Evolutionary conservation across 116 monocot species (phyloP), one percentile per base, ranked within the genome.

Genomic region (Cymodocea nodosa): DNA sequence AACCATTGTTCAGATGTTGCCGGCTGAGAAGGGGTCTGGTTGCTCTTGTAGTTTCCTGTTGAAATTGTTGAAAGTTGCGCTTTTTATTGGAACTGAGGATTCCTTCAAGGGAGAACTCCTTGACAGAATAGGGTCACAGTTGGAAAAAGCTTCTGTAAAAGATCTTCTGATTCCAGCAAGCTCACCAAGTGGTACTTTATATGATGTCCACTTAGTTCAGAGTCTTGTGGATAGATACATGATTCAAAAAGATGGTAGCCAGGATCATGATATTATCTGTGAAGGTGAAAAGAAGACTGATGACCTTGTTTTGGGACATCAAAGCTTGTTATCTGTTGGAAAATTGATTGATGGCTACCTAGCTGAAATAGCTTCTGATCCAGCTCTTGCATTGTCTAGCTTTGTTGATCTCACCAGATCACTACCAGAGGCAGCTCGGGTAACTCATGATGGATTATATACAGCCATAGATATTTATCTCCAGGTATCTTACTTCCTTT

Each of bases 1-100:
- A 73, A 85, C 85, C 14, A 77, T 94, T 15, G 70, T 90, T 52
- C 68, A 73, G 66, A 68, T 90, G 10, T 62, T 94, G 50, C 90
- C 90, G 22, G 72, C 78, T 0, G 85, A 87, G 22, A 83, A 80
- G 57, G 70, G 61, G 51, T 76, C 82, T 8, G 82, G 82, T n/a
- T 84, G 87, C 71, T 87, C 87, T 20, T 94, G 94, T 30, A 75
- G 84, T 59, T 94, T 94, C 52, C 51, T 94, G 48, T 62, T 90
- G 49, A 90, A 87, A 49, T 67, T 94, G 50, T 52, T 94, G 25
- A 94, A 90, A 72, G 79, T 85, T 50, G 82, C 70, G 50, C 59
- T 85, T n/a, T 56, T 94, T 71, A 79, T 90, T 12, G 87, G 79
- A 54, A 79, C 76, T 36, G 87, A 86, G 9, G 76, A 82, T 15